Percentiles rank a stretch among this genome's conserved stretches.
These are phyloP conservation scores for Solanum tacnaense DNA, from an alignment of 257 asterid genomes.

Conservation along the genomic window DNA sequence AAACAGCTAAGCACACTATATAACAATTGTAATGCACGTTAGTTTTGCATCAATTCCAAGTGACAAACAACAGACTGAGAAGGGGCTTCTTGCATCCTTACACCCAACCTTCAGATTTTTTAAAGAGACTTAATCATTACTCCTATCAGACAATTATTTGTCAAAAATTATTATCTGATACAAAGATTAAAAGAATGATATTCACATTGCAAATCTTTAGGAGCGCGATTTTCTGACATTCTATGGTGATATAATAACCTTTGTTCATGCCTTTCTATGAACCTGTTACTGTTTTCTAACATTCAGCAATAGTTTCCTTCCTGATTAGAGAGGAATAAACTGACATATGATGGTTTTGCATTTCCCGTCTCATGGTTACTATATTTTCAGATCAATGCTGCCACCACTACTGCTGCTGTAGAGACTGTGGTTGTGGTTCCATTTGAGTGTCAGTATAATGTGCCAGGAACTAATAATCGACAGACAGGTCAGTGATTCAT, in stretches of 20 bases:
- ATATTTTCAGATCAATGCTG: conserved; percentile 33
- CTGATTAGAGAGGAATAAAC: conserved; percentile 2
- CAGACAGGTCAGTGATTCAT: conserved; percentile 44
- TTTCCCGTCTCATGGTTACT: conserved; percentile 1
- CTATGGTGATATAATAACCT: background rate
- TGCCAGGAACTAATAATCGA: conserved; percentile 42
- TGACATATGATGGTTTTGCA: conserved; percentile 5
- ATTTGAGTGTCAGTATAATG: conserved; percentile 38
- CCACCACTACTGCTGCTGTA: conserved; percentile 29
- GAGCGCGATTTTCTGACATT: background rate
- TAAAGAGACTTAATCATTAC: too few relatives aligned
- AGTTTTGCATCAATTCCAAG: background rate
- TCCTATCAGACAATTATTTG: background rate
- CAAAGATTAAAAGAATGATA: background rate
- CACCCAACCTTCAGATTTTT: background rate
- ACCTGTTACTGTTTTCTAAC: background rate
- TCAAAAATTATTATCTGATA: background rate
- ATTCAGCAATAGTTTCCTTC: background rate
- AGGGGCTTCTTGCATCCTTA: background rate
- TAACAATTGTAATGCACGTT: background rate
- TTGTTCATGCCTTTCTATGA: background rate
- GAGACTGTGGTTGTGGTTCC: conserved; percentile 22
- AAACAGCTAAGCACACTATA: background rate
- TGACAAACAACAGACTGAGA: background rate
- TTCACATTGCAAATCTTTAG: background rate